phyloP scores from a whole-genome alignment of 73 alveolate species.

The Paramecium octaurelia region DNA sequence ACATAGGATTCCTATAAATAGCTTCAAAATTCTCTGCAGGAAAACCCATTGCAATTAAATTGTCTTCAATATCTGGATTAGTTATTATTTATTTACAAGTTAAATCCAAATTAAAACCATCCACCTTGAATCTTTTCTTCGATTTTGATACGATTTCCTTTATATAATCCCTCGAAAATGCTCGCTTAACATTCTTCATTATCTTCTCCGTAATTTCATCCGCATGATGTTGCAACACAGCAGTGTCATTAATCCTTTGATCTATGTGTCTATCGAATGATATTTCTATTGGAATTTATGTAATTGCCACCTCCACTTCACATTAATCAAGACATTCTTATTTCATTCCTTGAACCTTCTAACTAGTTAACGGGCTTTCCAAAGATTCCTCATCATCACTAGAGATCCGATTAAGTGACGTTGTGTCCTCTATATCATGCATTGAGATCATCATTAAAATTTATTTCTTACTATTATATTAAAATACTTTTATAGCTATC shows the following conservation, averaged over 20 bases:
- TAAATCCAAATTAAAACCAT: conserved; percentile 78
- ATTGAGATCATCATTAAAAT: not conserved
- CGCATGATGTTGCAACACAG: not conserved
- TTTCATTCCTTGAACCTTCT: not conserved
- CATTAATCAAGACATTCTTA: not conserved
- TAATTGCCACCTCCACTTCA: not conserved
- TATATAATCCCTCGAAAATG: not conserved
- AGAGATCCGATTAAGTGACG: not conserved
- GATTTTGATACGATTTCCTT: conserved; percentile 64
- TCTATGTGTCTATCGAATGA: not conserved
- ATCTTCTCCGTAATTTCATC: not conserved
- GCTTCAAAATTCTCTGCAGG: conserved; percentile 83
- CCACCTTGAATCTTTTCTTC: conserved; percentile 67
- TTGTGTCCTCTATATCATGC: not conserved
- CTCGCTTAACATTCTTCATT: not conserved
- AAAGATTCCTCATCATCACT: not conserved
- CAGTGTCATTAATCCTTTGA: not conserved
- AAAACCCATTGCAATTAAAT: conserved; percentile 89
- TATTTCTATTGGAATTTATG: not conserved
- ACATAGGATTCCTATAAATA: conserved; percentile 77
- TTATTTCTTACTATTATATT: not conserved
- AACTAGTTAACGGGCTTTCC: not conserved
- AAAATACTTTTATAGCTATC: not conserved
- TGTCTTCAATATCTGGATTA: conserved; percentile 65
- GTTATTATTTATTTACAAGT: conserved; percentile 56